Conservation (phyloP, 805 yeast genomes). For the Geotrichum ghanense region DNA sequence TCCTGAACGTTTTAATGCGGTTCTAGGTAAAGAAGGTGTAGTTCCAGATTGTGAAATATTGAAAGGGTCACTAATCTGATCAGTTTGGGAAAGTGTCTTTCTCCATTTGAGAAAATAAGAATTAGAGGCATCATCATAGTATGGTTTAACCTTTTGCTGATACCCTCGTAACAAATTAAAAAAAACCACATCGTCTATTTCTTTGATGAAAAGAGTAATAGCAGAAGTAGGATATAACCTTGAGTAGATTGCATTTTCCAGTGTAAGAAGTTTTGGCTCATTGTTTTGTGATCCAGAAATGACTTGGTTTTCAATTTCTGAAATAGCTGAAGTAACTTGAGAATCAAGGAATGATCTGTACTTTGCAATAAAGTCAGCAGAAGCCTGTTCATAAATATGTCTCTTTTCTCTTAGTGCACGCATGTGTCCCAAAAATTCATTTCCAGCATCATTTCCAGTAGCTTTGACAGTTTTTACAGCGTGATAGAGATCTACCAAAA, state of each 20-base stretch:
- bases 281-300: constrained; percentile 5
- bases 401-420: constrained; percentile 60
- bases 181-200: constrained; percentile 39
- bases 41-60: constrained; percentile 3
- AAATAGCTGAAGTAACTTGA: constrained; percentile 29
- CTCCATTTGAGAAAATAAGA: constrained; percentile 23
- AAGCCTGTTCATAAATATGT: constrained; percentile 44
- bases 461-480: constrained; percentile 59
- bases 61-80: constrained; percentile 11
- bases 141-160: constrained; percentile 25
- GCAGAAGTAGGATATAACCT: constrained; percentile 33
- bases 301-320: constrained; percentile 7
- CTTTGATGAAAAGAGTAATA: constrained; percentile 46
- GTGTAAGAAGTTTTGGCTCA: constrained; percentile 10
- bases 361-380: constrained; percentile 38
- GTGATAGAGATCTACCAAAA: constrained; percentile 43
- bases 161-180: constrained; percentile 32
- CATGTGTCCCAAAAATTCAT: constrained; percentile 34
- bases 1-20: constrained; percentile 15
- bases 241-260: constrained; percentile 17
- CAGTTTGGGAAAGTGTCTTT: constrained; percentile 8
- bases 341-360: constrained; percentile 33
- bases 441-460: constrained; percentile 28
- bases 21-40: constrained; percentile 3
- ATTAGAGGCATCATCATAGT: constrained; percentile 27